Evolutionary conservation across 768 basidiomycete genomes (phyloP), one percentile per base, ranked within the genome.

Genomic region (Krasilnikovozyma curviuscula): DNA sequence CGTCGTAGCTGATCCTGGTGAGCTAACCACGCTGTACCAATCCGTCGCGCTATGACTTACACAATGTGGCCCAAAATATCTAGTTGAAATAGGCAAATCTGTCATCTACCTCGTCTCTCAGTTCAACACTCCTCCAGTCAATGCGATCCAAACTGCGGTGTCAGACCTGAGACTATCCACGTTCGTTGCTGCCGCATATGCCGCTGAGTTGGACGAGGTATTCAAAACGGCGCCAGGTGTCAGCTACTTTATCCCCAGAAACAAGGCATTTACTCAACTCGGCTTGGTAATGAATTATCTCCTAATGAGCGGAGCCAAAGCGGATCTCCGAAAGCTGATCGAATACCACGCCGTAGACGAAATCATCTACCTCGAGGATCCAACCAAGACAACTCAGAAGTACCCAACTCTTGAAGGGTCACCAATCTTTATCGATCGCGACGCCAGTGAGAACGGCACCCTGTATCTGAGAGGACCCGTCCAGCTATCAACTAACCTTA

Each of bases 241-340:
- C 0, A 80, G 88, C 3, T 73, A 86, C 49, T 73, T 98, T 33
- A 77, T 93, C 29, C 93, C 93, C 8, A 77, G 73, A 38, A 98
- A 98, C 59, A 61, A 67, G n/a, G 93, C 86, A 0, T 98, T 93
- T 68, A 74, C 77, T 53, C 73, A 77, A 7, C 73, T 97, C 6
- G 93, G 93, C 5, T 73, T 98, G 37, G 79, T 84, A 53, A 86
- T 83, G 66, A 73, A 73, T 14, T 85, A 95, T 63, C 74, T 98
- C 10, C 69, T 81, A 0, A 68, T 83, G 2, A 72, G 80, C 0
- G 60, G 62, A 27, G 78, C 81, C 5, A 83, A 79, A 59, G 63
- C 72, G 47, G 88, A 95, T 60, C 67, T 97, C 39, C 77, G 79
- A 57, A 75, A 73, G 27, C 79, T 97, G 32, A 72, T 98, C 44